Evolutionary conservation across 441 rosid species (phyloP).

Genomic region (Theobroma grandiflorum): DNA sequence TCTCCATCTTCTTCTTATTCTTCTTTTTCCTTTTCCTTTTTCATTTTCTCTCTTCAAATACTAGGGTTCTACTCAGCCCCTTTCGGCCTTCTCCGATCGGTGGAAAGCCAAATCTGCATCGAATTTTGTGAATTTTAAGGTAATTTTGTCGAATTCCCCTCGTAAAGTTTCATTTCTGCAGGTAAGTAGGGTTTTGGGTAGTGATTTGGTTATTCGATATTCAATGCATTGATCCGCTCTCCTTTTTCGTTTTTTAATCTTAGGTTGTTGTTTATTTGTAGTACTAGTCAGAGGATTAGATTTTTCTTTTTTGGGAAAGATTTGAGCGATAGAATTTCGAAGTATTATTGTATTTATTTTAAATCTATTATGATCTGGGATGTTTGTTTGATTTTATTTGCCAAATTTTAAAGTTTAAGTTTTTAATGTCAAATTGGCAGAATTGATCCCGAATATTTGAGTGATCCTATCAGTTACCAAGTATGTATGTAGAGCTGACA

Average conservation of each 20-base stretch:
- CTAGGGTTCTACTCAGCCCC: slow-evolving; percentile 36
- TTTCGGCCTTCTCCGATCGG: slow-evolving; percentile 16
- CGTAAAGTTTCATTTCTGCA: background rate
- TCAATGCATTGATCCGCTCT: slow-evolving; percentile 10
- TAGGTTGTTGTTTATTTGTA: background rate
- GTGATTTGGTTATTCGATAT: background rate
- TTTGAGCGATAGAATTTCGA: background rate
- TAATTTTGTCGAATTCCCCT: background rate
- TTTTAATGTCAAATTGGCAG: background rate
- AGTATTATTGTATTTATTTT: background rate
- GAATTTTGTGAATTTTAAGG: slow-evolving; percentile 20
- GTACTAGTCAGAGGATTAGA: background rate
- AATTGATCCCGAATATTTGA: slow-evolving; percentile 3
- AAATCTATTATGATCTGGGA: background rate
- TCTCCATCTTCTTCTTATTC: slow-evolving; percentile 14
- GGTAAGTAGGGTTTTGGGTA: background rate
- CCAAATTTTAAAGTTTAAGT: background rate
- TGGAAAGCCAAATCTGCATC: slow-evolving; percentile 5
- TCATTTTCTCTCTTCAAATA: slow-evolving; percentile 27
- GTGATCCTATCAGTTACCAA: background rate
- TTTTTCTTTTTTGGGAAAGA: background rate
- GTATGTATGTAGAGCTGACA: background rate
- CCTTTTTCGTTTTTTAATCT: background rate
- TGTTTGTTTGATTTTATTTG: background rate
- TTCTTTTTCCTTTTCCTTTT: background rate